Percentiles rank a stretch among this genome's conserved stretches.
phyloP scores from a whole-genome alignment of 371 early-diverging fungal species.

The Rhizomucor pusillus region DNA sequence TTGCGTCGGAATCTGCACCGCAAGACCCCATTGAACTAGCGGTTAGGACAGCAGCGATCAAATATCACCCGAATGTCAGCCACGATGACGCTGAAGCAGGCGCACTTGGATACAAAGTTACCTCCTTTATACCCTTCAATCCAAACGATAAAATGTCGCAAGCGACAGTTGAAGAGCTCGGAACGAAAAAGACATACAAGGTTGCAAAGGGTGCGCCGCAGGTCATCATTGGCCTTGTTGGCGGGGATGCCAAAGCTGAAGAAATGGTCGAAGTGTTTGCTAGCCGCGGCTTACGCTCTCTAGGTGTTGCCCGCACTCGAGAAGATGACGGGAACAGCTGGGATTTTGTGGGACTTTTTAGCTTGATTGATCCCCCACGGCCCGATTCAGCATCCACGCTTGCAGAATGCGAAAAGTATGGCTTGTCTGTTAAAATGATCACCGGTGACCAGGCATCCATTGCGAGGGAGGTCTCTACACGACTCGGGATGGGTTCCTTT shows the following conservation, averaged over 20 bases:
- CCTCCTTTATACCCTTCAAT: constrained; percentile 89
- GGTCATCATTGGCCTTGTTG: constrained; percentile 80
- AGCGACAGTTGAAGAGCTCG: constrained; percentile 73
- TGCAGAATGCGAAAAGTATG: constrained; percentile 59
- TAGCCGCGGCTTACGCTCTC: constrained; percentile 73
- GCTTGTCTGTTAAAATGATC: constrained; percentile 78
- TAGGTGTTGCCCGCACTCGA: constrained; percentile 84
- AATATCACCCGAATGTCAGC: constrained; percentile 67
- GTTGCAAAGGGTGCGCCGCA: constrained; percentile 96
- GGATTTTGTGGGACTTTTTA: constrained; percentile 71
- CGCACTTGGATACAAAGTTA: constrained; percentile 85
- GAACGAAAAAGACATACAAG: constrained; percentile 66
- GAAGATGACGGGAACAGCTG: constrained; percentile 62
- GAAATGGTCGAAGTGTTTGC: constrained; percentile 81
- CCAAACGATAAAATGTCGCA: constrained; percentile 89
- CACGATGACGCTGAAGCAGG: constrained; percentile 55
- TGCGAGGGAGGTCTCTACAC: constrained; percentile 77
- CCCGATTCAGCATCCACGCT: constrained; percentile 69
- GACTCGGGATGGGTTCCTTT: constrained; percentile 65
- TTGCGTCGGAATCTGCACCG: constrained; percentile 84
- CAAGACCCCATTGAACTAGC: constrained; percentile 92
- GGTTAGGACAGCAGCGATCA: constrained; percentile 78
- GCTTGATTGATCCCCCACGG: constrained; percentile 89
- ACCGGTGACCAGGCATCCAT: constrained; percentile 82
- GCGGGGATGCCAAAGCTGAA: constrained; percentile 76